Evolutionary conservation across 257 asterid species (phyloP).

Genomic region (Forsythia viridissima): DNA sequence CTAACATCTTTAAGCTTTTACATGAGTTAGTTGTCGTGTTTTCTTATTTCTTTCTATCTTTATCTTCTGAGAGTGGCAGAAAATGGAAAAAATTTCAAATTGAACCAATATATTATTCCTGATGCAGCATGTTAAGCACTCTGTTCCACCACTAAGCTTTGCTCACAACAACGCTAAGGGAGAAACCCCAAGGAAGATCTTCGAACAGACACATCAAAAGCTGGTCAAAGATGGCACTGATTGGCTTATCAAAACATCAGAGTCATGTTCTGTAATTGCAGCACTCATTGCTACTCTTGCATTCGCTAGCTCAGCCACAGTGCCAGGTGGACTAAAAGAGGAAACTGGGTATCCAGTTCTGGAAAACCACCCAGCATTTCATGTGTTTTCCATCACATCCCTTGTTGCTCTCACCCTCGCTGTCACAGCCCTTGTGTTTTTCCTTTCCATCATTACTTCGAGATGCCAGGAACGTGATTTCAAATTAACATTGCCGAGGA

Average conservation of each 20-base stretch:
- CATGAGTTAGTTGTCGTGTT: neutral
- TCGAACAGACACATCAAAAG: constrained; percentile 32
- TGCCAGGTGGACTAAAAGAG: constrained; percentile 57
- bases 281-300: constrained; percentile 69
- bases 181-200: constrained; percentile 43
- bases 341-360: constrained; percentile 39
- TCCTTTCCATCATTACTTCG: constrained; percentile 61
- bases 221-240: constrained; percentile 38
- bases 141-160: constrained; percentile 23
- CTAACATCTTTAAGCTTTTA: neutral
- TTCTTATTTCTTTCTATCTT: too few species aligned
- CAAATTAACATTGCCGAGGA: constrained; percentile 41
- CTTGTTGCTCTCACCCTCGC: constrained; percentile 58
- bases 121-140: too few species aligned
- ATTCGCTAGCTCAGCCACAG: constrained; percentile 53
- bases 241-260: constrained; percentile 63
- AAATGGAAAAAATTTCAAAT: neutral
- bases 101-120: neutral
- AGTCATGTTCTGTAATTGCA: constrained; percentile 63
- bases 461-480: constrained; percentile 49
- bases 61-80: neutral
- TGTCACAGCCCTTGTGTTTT: constrained; percentile 57
- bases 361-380: constrained; percentile 29
- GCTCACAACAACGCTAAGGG: constrained; percentile 38
- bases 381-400: constrained; percentile 14